These are phyloP conservation scores for Remersonia thermophila DNA, from an alignment of 2,329 filamentous ascomycete genomes.

Conservation along the genomic window DNA sequence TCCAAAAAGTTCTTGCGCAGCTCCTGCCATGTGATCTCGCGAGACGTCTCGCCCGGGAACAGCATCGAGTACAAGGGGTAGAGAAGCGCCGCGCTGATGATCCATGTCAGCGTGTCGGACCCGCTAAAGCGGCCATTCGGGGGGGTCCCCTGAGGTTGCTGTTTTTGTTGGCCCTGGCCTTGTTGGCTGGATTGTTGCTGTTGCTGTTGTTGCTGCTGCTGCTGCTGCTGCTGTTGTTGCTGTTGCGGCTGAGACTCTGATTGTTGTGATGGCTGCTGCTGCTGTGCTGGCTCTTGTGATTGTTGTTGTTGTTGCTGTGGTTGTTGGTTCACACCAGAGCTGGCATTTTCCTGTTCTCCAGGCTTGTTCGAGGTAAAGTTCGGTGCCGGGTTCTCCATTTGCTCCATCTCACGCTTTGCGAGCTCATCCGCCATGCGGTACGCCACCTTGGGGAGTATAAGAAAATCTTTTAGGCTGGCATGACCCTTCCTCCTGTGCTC, in stretches of 20 bases:
- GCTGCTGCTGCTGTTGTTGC: constrained; percentile 7
- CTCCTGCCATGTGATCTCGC: constrained; percentile 97
- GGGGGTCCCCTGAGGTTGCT: constrained; percentile 1
- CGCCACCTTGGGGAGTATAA: constrained; percentile 46
- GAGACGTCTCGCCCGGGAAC: constrained; percentile 30
- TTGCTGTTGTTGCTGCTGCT: constrained; percentile 15
- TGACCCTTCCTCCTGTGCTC: constrained; percentile 43
- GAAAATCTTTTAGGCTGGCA: constrained; percentile 33
- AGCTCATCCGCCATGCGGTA: constrained; percentile 40
- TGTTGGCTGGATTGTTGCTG: constrained; percentile 9
- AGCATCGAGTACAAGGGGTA: constrained; percentile 30
- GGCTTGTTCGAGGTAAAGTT: constrained; percentile 18
- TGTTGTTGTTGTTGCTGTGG: constrained; percentile 15
- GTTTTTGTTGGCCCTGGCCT: constrained; percentile 18
- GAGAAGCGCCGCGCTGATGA: constrained; percentile 32
- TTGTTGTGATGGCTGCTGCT: constrained; percentile 14
- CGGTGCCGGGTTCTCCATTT: constrained; percentile 3
- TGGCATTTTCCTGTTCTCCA: no score
- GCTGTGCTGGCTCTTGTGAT: constrained; percentile 5
- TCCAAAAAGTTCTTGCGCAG: constrained; percentile 87
- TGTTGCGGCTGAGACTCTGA: constrained; percentile 14
- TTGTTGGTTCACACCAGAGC: constrained; percentile 14
- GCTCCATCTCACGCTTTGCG: constrained; percentile 13
- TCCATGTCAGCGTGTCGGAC: constrained; percentile 40
- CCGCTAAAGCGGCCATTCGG: constrained; percentile 20